phyloP scores from a whole-genome alignment of 1,139 yeast species.

The Debaryomyces fabryi region DNA sequence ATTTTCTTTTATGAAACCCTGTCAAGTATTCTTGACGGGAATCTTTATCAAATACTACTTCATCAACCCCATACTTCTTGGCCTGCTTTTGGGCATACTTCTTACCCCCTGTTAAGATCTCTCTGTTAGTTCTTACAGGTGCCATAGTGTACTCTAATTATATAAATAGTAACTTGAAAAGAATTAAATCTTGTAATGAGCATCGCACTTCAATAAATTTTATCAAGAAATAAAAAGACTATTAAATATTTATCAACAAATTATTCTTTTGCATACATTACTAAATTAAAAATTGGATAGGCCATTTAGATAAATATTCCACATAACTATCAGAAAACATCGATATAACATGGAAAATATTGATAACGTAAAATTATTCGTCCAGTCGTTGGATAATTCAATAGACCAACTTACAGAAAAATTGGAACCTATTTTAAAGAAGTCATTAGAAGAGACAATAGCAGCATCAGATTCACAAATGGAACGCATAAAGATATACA shows the following conservation, averaged over 20 bases:
- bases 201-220: constrained; percentile 6
- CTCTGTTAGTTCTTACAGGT: constrained; percentile 59
- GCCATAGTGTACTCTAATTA: constrained; percentile 15
- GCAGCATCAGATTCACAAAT: constrained; percentile 34
- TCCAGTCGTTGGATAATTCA: constrained; percentile 31
- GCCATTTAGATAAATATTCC: not conserved
- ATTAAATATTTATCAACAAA: not conserved
- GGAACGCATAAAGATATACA: constrained; percentile 38
- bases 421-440: constrained; percentile 38
- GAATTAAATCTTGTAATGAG: constrained; percentile 8
- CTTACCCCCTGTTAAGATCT: constrained; percentile 86
- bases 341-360: constrained; percentile 43
- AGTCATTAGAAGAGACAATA: constrained; percentile 38
- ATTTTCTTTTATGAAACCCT: constrained; percentile 92
- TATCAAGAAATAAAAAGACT: not conserved
- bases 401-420: constrained; percentile 32
- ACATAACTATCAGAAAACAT: not conserved
- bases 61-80: constrained; percentile 71
- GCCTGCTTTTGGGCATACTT: constrained; percentile 69
- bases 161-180: not conserved
- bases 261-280: not conserved
- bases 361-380: constrained; percentile 31
- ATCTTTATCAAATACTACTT: constrained; percentile 78
- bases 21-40: constrained; percentile 80
- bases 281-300: not conserved